A percentile compares a stretch with the other conserved stretches of the same genome.
phyloP scores from a whole-genome alignment of 2,329 filamentous ascomycete genomes.

The Diaporthe australafricana region DNA sequence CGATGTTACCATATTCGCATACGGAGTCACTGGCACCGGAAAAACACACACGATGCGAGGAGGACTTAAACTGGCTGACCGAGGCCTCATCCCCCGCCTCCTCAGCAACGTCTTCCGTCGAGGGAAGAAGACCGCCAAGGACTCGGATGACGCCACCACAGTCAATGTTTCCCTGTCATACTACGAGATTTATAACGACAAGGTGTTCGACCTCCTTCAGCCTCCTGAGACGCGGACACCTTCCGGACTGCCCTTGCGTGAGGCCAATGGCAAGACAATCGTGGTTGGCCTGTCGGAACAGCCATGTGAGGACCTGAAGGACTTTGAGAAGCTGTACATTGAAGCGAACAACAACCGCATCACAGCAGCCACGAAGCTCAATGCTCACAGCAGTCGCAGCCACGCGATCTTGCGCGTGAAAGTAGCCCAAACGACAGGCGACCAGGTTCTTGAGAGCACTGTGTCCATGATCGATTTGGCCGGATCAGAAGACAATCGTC shows the following conservation, averaged over 20 bases:
- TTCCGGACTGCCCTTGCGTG: conserved; percentile 82
- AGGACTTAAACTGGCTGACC: conserved; percentile 84
- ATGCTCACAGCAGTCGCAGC: conserved; percentile 89
- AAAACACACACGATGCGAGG: conserved; percentile 98
- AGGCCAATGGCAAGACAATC: conserved; percentile 87
- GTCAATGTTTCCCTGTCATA: conserved; percentile 86
- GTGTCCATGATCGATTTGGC: conserved; percentile 95
- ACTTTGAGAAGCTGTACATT: conserved; percentile 91
- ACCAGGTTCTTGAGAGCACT: conserved; percentile 79
- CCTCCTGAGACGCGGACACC: conserved; percentile 86
- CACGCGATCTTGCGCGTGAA: conserved; percentile 94
- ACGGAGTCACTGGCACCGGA: conserved; percentile 91
- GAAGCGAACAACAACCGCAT: conserved; percentile 92
- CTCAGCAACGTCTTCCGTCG: conserved; percentile 88
- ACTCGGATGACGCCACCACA: conserved; percentile 75
- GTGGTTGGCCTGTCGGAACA: conserved; percentile 89
- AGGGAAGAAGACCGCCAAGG: conserved; percentile 86
- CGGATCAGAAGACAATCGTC: conserved; percentile 93
- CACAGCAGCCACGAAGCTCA: conserved; percentile 91
- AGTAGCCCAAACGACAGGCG: conserved; percentile 79
- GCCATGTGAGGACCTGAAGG: conserved; percentile 84
- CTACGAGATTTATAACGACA: conserved; percentile 98
- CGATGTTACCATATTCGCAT: conserved; percentile 91
- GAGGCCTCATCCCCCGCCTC: conserved; percentile 88
- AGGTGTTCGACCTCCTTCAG: conserved; percentile 91